A percentile compares a stretch with the other conserved stretches of the same genome.
Evolutionary conservation across 805 yeast genomes (phyloP).

Genomic region (Lachancea kluyveri): DNA sequence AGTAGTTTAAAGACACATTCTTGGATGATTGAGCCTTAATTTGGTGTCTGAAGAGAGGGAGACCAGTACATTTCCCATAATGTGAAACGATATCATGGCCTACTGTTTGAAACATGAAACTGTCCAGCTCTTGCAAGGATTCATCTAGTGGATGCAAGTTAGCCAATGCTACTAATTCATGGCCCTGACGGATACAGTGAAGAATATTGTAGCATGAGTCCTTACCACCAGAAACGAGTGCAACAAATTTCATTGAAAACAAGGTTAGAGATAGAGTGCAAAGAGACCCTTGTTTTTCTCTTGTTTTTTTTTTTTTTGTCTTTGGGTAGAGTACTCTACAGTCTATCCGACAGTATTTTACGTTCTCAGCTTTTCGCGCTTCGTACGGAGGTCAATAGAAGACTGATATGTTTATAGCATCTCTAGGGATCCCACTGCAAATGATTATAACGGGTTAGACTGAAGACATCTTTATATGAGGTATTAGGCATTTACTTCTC

Average conservation of each 20-base stretch:
- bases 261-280: too few species aligned
- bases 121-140: constrained; percentile 66
- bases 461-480: too few species aligned
- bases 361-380: too few species aligned
- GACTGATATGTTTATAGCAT: too few species aligned
- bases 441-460: too few species aligned
- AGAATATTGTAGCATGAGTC: constrained; percentile 88
- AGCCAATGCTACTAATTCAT: constrained; percentile 78
- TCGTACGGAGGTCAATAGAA: too few species aligned
- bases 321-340: too few species aligned
- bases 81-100: constrained; percentile 73
- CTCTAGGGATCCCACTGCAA: too few species aligned
- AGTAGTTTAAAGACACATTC: constrained; percentile 64
- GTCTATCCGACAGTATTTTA: too few species aligned
- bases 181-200: constrained; percentile 82
- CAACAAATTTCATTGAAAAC: constrained; percentile 87
- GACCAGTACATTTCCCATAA: constrained; percentile 65
- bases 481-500: too few species aligned
- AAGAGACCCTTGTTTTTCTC: too few species aligned
- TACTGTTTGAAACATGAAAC: constrained; percentile 97
- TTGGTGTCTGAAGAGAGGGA: constrained; percentile 69
- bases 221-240: constrained; percentile 91
- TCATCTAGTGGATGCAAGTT: constrained; percentile 64
- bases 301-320: too few species aligned
- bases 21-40: constrained; percentile 55